A percentile compares a stretch with the other conserved stretches of the same genome.
phyloP scores from a whole-genome alignment of 345 rosid species.

The Salix suchowensis region DNA sequence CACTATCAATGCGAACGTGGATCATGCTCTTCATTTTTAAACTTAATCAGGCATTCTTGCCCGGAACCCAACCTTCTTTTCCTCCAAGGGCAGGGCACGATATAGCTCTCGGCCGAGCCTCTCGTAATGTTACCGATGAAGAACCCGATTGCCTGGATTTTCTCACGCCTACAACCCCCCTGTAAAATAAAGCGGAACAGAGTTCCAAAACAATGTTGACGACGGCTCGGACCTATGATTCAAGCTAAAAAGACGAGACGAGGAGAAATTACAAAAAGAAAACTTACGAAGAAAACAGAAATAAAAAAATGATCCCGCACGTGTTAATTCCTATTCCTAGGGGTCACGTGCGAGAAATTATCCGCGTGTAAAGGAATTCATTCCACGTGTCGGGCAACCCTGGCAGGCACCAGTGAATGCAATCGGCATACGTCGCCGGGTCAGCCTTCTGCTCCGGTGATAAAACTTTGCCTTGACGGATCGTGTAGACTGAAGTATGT shows the following conservation, averaged over 20 bases:
- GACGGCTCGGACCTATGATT: neutral
- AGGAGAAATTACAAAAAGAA: neutral
- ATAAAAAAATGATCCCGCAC: neutral
- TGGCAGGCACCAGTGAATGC: constrained; percentile 97
- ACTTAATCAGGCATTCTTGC: constrained; percentile 5
- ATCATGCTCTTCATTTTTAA: neutral
- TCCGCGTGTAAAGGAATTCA: constrained; percentile 72
- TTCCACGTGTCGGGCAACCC: constrained; percentile 96
- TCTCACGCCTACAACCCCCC: neutral
- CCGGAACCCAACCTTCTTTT: too few relatives aligned
- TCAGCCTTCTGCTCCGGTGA: constrained; percentile 73
- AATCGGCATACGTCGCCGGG: constrained; percentile 79
- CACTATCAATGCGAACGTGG: constrained; percentile 8
- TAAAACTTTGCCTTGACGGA: constrained; percentile 75
- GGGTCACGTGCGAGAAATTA: constrained; percentile 59
- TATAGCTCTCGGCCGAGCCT: too few relatives aligned
- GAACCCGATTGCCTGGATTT: neutral
- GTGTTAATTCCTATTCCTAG: neutral
- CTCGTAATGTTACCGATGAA: too few relatives aligned
- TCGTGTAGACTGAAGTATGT: constrained; percentile 75
- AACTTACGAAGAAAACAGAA: neutral
- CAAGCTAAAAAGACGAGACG: neutral
- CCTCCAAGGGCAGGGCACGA: too few relatives aligned
- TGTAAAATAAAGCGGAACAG: neutral
- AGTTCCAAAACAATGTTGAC: neutral